Conservation (phyloP, 148 eudicot genomes). For the Nepenthes gracilis region DNA sequence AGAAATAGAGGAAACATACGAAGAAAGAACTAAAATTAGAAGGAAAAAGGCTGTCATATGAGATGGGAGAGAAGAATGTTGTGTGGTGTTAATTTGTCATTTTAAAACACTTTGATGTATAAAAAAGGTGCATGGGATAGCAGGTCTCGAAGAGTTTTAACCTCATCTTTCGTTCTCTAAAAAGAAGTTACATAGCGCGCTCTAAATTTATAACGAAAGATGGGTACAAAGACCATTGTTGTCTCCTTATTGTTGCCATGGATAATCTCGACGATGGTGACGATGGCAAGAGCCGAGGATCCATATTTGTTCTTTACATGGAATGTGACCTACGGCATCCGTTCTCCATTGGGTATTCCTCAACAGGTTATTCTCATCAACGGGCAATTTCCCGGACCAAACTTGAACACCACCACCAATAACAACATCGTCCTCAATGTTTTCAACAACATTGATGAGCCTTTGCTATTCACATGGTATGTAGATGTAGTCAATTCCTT, state of each 20-base stretch:
- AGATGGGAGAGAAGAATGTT: no score
- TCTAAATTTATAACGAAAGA: neutral
- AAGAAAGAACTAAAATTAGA: no score
- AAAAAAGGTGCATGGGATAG: no score
- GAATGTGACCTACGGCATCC: constrained; percentile 47
- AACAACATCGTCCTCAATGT: constrained; percentile 54
- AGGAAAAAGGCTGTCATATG: no score
- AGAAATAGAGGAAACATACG: no score
- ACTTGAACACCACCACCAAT: constrained; percentile 45
- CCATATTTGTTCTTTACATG: constrained; percentile 43
- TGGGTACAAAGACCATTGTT: constrained; percentile 15
- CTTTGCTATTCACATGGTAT: constrained; percentile 46
- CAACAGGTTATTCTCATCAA: constrained; percentile 57
- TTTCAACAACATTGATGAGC: constrained; percentile 62
- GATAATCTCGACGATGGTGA: constrained; percentile 15
- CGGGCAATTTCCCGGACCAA: constrained; percentile 51
- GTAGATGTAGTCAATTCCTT: neutral
- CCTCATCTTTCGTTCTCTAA: no score
- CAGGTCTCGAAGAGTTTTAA: no score
- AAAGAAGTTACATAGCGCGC: no score
- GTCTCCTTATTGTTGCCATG: constrained; percentile 20
- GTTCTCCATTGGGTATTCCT: constrained; percentile 51
- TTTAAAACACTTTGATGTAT: no score
- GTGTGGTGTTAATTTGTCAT: no score
- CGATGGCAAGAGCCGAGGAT: constrained; percentile 41